Evolutionary conservation across 805 yeast species (phyloP).

Genomic region (Wickerhamomyces bisporus): DNA sequence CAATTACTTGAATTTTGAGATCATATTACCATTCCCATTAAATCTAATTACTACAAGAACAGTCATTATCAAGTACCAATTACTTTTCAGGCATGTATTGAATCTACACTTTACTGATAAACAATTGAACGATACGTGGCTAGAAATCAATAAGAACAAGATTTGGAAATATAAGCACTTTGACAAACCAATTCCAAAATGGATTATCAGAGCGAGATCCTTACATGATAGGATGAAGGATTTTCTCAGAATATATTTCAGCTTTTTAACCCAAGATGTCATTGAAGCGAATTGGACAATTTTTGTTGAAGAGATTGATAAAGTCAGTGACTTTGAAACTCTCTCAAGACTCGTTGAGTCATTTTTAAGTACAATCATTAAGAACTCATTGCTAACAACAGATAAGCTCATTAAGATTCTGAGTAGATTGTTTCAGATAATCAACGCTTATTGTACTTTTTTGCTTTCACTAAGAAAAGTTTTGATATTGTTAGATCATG

Average conservation of each 20-base stretch:
- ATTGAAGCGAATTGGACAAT: constrained; percentile 49
- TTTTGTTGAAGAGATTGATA: constrained; percentile 28
- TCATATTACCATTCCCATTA: constrained; percentile 81
- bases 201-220: constrained; percentile 51
- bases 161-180: constrained; percentile 59
- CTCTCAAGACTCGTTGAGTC: constrained; percentile 44
- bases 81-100: constrained; percentile 66
- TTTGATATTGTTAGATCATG: constrained; percentile 42
- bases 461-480: constrained; percentile 49
- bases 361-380: constrained; percentile 56
- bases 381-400: constrained; percentile 64
- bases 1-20: constrained; percentile 48
- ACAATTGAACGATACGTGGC: constrained; percentile 63
- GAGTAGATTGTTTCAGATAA: constrained; percentile 40
- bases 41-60: constrained; percentile 70
- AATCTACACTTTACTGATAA: constrained; percentile 59
- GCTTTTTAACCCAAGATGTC: constrained; percentile 53
- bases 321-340: constrained; percentile 34
- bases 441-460: constrained; percentile 44
- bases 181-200: constrained; percentile 38
- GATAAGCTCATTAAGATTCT: constrained; percentile 44
- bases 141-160: constrained; percentile 55
- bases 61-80: constrained; percentile 70
- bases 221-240: constrained; percentile 47
- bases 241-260: constrained; percentile 49